Evolutionary conservation across 805 yeast genomes (phyloP), one percentile per base, ranked within the genome.

Genomic region (Priceomyces medius): DNA sequence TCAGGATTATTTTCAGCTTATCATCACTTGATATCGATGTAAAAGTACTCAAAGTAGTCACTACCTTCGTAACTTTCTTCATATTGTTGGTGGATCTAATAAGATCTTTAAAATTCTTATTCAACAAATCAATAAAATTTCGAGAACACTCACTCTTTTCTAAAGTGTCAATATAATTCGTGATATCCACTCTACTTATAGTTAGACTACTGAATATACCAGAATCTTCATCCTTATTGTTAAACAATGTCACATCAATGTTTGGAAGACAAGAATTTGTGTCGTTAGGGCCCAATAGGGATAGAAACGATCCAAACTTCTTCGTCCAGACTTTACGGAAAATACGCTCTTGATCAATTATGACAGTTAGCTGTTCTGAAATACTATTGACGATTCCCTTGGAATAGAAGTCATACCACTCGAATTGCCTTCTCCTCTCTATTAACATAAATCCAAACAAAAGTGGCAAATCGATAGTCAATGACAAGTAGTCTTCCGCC

Each of bases 401-500:
- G n/a, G 69, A 58, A 44, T 55, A 55, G 55, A 61, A 68, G 44
- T 70, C 74, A 37, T 59, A 59, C 85, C 88, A 83, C 48, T 77
- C 77, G 35, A 66, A 63, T 49, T 84, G 77, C 38, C 88, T 67
- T 38, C 83, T 63, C 34, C 66, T 70, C 48, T 85, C 90, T 35
- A 85, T 71, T 2, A 83, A 46, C 58, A 79, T 74, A n/a, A 83
- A 65, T 1, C 93, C 93, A 56, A 85, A 83, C 1, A 85, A 60
- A 9, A 85, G 55, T 0, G 95, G 95, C 20, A 86, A 55, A 55
- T 86, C 93, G 10, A 78, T 69, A 0, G 83, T 78, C 31, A 68
- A 49, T 2, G 74, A 64, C 4, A 69, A 54, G 41, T 62, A 55
- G 44, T 70, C 68, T 48, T 70, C 74, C 17, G 61, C 49, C 7